Base-by-base conservation (phyloP, 805 yeast species). In the Lachancea fermentati region DNA sequence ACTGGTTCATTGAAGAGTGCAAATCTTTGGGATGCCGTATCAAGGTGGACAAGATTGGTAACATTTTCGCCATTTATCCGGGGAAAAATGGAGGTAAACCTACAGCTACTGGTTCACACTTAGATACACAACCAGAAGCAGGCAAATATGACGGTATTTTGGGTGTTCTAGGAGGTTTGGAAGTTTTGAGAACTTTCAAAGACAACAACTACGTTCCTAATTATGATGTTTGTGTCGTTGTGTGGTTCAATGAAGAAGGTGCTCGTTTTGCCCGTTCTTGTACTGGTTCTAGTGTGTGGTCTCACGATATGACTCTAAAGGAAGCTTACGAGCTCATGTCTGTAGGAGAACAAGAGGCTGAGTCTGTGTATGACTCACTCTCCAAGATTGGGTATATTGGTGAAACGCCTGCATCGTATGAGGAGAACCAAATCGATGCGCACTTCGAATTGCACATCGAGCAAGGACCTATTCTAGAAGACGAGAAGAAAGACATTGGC, bases 211-310 rank as follows among this genome's bases (percentile, higher is more conserved):
- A 62, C 51, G 67, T 65, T 8, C 85, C 89, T n/a, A 71, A 77
- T 39, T 80, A 68, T 46, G 87, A 87, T 6, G 72, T 81, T 41
- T 78, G 81, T 4, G 68, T 78, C 4, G 70, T 81, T 30, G 70
- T 76, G 52, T 81, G 89, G 89, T 78, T 79, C 58, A 81, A 81
- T 52, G 89, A 81, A 55, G 89, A 81, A 63, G 89, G 89, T 42
- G 87, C 88, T 0, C 62, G 89, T 37, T 81, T 80, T 52, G 85
- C 87, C n/a, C 67, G 74, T 61, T 69, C 81, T 32, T 70, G 78
- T 57, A 79, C 81, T 74, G 73, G 82, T 2, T 75, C 82, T 4
- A 71, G 79, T 11, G 85, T 79, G 2, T 81, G 84, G 84, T 76
- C 85, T 2, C 82, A 74, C 9, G 57, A 63, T 19, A 54, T 68